Base-by-base conservation (phyloP, 179 eudicot genomes). In the Silene noctiflora region DNA sequence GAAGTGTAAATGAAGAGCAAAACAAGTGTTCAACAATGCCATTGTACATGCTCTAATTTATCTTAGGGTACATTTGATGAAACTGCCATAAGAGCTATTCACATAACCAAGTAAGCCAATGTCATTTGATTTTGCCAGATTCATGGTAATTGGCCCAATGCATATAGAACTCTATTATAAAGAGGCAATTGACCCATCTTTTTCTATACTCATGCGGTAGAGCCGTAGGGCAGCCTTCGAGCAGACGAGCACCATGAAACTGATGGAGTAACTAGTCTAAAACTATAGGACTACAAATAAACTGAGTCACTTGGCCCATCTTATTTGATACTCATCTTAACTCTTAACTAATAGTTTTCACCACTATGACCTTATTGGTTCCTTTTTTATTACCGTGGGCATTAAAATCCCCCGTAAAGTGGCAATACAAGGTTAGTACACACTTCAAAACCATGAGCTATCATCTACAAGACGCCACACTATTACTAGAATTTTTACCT, bases 231-330 rank as follows among this genome's bases (percentile, higher is more conserved):
- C 22, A 20, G 58, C n/a, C 58, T 42, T 44, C 17, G 25, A 11
- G 17, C 51, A 35, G 0, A 35, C 1, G 25, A 58, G 62, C 8
- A 58, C 22, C 62, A 19, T 58, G 16, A 17, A 39, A 19, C 4
- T 35, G 6, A 69, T 31, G 56, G 17, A 21, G 13, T 69, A 70
- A 48, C 59, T 46, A 70, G 60, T 70, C 31, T 70, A 27, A 70
- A 69, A 14, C 19, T 9, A 68, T 44, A 69, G 24, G 48, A 44
- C 48, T 14, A 17, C 67, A 22, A 22, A 17, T 31, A 31, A 35
- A 17, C 17, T n/a, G 4, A 70, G 61, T 22, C 73, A 70, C 39
- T 24, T 70, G 14, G 53, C 24, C 59, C 29, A 27, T 27, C 29
- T 27, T 27, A 2, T 27, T 27, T 27, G 29, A 27, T 31, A 31